Percentiles rank a stretch among this genome's conserved stretches.
phyloP scores from a whole-genome alignment of 2,329 filamentous ascomycete genomes.

The Ophiostoma angusticollis region DNA sequence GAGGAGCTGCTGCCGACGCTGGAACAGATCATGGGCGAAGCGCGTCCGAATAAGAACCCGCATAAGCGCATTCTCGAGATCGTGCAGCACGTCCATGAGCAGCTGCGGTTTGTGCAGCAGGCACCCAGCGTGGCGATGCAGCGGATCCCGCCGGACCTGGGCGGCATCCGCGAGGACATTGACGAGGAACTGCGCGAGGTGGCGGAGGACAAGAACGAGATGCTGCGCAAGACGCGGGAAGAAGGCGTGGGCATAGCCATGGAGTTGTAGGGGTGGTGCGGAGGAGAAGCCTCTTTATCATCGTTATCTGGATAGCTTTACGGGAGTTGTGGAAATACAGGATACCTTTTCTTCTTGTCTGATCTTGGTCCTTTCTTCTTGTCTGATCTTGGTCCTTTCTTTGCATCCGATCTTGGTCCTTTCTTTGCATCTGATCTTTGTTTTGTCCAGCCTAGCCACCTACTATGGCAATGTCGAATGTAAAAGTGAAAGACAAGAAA shows the following conservation, averaged over 20 bases:
- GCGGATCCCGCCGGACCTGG: constrained; percentile 65
- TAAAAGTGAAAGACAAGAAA: no score
- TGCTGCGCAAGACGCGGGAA: constrained; percentile 38
- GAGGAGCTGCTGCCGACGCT: constrained; percentile 81
- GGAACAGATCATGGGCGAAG: constrained; percentile 55
- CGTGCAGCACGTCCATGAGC: constrained; percentile 66
- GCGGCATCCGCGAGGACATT: constrained; percentile 53
- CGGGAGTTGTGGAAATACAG: not conserved
- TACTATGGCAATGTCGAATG: no score
- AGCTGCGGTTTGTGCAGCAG: constrained; percentile 70
- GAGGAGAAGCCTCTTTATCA: not conserved
- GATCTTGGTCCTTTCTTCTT: no score
- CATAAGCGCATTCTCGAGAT: constrained; percentile 64
- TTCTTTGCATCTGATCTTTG: no score
- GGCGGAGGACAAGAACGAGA: constrained; percentile 44
- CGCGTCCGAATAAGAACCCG: constrained; percentile 65
- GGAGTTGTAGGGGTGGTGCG: constrained; percentile 25
- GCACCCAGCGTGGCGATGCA: constrained; percentile 81
- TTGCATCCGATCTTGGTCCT: no score
- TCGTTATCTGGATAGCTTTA: not conserved
- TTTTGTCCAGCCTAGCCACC: no score
- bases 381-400: no score
- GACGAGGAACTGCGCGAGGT: constrained; percentile 56
- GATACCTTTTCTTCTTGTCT: not conserved
- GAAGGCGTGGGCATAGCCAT: constrained; percentile 44